phyloP scores from a whole-genome alignment of 345 rosid genomes.

The Eucalyptus pauciflora region DNA sequence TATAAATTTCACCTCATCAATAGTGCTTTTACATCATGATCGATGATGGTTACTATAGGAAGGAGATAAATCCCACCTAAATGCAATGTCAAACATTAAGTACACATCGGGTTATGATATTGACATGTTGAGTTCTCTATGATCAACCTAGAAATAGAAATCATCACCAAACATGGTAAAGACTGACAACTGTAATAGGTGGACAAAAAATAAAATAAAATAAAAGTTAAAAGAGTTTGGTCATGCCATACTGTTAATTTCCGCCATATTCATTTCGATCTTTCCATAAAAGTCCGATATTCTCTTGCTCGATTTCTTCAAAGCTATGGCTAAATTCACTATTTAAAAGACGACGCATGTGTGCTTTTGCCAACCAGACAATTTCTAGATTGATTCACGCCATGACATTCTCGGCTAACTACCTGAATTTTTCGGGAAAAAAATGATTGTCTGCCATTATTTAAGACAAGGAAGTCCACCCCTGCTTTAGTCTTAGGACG shows the following conservation, averaged over 20 bases:
- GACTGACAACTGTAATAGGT: neutral
- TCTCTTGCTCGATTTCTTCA: neutral
- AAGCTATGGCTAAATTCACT: neutral
- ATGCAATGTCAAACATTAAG: neutral
- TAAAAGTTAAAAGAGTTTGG: neutral
- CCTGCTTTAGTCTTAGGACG: neutral
- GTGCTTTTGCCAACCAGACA: neutral
- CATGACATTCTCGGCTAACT: neutral
- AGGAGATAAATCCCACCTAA: neutral
- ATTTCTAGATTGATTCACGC: neutral
- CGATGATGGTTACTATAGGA: neutral
- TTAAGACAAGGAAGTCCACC: neutral
- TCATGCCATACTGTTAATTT: neutral
- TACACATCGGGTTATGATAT: neutral
- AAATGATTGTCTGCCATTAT: neutral
- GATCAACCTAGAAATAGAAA: neutral
- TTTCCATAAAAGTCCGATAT: neutral
- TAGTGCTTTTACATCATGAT: neutral
- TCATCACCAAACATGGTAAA: neutral
- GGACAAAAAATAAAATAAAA: neutral
- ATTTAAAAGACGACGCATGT: neutral
- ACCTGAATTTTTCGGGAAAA: neutral
- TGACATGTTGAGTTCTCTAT: neutral
- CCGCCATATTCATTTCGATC: neutral
- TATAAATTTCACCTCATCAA: neutral